These are phyloP conservation scores for Crucihimalaya himalaica DNA, from an alignment of 345 rosid species.

Conservation along the genomic window DNA sequence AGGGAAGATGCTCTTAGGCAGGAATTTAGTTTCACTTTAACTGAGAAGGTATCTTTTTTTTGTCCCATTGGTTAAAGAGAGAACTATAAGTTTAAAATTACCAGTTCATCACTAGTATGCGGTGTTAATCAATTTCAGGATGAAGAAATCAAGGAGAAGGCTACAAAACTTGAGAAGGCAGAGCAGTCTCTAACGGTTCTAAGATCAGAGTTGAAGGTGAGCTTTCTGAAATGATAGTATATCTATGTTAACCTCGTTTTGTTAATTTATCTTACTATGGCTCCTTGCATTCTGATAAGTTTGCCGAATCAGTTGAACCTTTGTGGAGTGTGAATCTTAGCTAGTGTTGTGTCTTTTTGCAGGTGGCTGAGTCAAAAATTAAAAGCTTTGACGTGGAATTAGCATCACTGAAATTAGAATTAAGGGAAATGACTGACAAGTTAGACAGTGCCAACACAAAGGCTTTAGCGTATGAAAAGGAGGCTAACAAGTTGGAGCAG, in stretches of 20 bases:
- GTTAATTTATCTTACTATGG: not conserved
- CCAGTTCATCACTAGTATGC: not conserved
- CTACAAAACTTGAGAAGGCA: conserved; percentile 65
- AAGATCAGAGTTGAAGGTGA: conserved; percentile 85
- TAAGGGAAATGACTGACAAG: conserved; percentile 61
- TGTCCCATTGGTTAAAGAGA: not conserved
- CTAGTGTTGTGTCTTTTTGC: conserved; percentile 37
- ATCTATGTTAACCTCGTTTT: not conserved
- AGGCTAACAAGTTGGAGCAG: conserved; percentile 79
- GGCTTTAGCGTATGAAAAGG: conserved; percentile 75
- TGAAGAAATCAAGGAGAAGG: conserved; percentile 73
- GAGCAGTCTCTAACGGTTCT: conserved; percentile 81
- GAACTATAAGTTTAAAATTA: not conserved
- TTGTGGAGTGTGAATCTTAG: conserved; percentile 20
- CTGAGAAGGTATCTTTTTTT: conserved; percentile 61
- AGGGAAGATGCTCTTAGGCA: conserved; percentile 90
- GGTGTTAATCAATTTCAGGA: conserved; percentile 57
- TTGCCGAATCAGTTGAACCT: conserved; percentile 8
- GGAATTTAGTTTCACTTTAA: conserved; percentile 61
- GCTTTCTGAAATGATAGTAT: conserved; percentile 25
- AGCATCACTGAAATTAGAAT: conserved; percentile 57
- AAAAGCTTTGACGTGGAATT: conserved; percentile 72
- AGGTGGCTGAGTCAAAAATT: conserved; percentile 92
- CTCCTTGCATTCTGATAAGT: conserved; percentile 1
- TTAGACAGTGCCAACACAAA: conserved; percentile 67